These are phyloP conservation scores for Oxyria digyna DNA, from an alignment of 148 eudicot genomes.

Conservation along the genomic window DNA sequence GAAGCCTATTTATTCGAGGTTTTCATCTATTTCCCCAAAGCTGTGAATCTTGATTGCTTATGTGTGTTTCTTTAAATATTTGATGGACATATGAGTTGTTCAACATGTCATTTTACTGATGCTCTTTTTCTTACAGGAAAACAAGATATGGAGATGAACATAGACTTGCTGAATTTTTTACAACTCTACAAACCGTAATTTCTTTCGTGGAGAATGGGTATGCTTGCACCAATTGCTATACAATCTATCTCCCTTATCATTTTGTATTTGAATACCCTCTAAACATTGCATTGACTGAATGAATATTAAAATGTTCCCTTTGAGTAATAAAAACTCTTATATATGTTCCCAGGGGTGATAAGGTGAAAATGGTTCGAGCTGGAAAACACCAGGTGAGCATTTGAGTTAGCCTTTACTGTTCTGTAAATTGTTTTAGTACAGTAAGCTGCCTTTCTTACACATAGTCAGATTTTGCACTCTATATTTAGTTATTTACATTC, in stretches of 20 bases:
- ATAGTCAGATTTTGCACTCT: no score
- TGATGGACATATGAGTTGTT: conserved; percentile 5
- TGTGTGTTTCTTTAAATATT: neutral
- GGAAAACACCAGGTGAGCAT: conserved; percentile 88
- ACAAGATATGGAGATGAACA: conserved; percentile 91
- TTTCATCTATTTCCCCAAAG: conserved; percentile 1
- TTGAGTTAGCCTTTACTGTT: neutral
- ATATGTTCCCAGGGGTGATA: conserved; percentile 63
- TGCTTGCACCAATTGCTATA: neutral
- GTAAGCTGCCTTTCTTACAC: no score
- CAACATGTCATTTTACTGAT: no score
- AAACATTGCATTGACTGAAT: neutral
- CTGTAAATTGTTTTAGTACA: no score
- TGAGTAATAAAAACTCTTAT: neutral
- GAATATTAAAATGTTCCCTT: neutral
- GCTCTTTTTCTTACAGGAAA: conserved; percentile 7
- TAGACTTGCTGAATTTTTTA: conserved; percentile 89
- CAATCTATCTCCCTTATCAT: neutral
- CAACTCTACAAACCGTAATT: conserved; percentile 91
- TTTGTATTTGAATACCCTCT: no score
- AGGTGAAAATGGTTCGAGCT: conserved; percentile 72
- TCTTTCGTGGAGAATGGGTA: conserved; percentile 97
- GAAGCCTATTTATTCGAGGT: conserved; percentile 97
- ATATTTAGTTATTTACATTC: no score
- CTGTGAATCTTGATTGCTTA: neutral